phyloP scores from a whole-genome alignment of 2,329 filamentous ascomycete genomes.

The Clonostachys chloroleuca region DNA sequence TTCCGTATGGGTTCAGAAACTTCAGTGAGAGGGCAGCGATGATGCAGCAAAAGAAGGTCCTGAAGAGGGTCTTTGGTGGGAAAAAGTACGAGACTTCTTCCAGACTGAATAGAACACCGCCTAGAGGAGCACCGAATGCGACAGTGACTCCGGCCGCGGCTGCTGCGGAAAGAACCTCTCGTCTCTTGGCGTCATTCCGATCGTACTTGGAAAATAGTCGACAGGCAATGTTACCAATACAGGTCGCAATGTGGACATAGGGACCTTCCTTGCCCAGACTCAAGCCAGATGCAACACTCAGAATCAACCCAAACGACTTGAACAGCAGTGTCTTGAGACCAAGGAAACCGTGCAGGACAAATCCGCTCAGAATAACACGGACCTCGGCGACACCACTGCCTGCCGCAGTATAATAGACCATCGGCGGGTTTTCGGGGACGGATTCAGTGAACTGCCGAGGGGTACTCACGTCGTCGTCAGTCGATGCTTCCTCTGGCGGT shows the following conservation, averaged over 20 bases:
- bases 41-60: constrained; percentile 98
- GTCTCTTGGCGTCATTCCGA: constrained; percentile 86
- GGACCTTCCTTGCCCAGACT: constrained; percentile 93
- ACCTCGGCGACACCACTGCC: constrained; percentile 97
- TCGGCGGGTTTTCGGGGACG: constrained; percentile 50
- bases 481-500: constrained; percentile 23
- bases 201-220: constrained; percentile 94
- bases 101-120: constrained; percentile 86
- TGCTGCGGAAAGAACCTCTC: constrained; percentile 89
- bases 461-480: constrained; percentile 35
- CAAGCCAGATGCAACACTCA: constrained; percentile 88
- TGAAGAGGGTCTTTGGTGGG: constrained; percentile 92
- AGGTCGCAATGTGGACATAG: constrained; percentile 95
- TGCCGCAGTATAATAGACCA: constrained; percentile 93
- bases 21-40: constrained; percentile 87
- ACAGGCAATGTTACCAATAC: constrained; percentile 91
- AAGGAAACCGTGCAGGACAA: constrained; percentile 93
- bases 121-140: constrained; percentile 83
- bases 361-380: constrained; percentile 95
- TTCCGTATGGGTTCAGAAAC: constrained; percentile 94
- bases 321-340: constrained; percentile 81
- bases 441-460: constrained; percentile 30
- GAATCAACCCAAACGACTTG: constrained; percentile 77
- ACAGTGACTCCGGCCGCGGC: constrained; percentile 91
- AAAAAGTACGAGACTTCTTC: constrained; percentile 98